A percentile compares a stretch with the other conserved stretches of the same genome.
Evolutionary conservation across 345 rosid species (phyloP).

Genomic region (Gossypium stocksii): DNA sequence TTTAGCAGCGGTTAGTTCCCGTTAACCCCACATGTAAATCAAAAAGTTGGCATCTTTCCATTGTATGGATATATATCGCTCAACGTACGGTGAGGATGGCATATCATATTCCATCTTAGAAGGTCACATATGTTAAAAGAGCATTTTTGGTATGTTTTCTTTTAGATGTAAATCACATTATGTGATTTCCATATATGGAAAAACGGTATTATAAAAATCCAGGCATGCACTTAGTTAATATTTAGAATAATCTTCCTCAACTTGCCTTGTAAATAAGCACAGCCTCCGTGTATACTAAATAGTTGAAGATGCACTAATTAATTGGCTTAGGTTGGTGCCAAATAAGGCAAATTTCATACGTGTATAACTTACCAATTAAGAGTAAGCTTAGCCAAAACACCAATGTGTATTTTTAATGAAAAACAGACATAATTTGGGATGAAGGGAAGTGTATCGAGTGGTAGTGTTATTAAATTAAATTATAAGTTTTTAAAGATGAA

Average conservation of each 20-base stretch:
- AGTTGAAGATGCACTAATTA: background rate
- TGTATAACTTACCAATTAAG: too few relatives aligned
- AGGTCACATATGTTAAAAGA: too few relatives aligned
- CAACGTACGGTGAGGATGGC: constrained; percentile 5
- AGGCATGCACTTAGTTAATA: background rate
- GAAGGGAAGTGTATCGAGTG: too few relatives aligned
- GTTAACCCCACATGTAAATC: background rate
- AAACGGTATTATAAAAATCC: background rate
- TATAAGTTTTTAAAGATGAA: too few relatives aligned
- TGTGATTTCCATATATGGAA: background rate
- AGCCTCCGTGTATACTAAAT: background rate
- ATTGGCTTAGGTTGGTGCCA: background rate
- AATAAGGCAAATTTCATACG: background rate
- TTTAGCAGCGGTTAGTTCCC: background rate
- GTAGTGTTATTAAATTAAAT: too few relatives aligned
- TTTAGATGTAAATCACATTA: background rate
- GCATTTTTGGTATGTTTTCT: background rate
- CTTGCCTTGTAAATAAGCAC: background rate
- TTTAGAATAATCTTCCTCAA: background rate
- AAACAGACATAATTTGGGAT: too few relatives aligned
- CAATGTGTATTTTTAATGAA: too few relatives aligned
- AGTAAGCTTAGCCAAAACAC: too few relatives aligned
- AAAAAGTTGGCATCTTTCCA: background rate
- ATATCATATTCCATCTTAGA: background rate
- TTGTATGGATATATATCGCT: background rate